Conservation (phyloP, 208 protist species). For the Acanthamoeba triangularis region DNA sequence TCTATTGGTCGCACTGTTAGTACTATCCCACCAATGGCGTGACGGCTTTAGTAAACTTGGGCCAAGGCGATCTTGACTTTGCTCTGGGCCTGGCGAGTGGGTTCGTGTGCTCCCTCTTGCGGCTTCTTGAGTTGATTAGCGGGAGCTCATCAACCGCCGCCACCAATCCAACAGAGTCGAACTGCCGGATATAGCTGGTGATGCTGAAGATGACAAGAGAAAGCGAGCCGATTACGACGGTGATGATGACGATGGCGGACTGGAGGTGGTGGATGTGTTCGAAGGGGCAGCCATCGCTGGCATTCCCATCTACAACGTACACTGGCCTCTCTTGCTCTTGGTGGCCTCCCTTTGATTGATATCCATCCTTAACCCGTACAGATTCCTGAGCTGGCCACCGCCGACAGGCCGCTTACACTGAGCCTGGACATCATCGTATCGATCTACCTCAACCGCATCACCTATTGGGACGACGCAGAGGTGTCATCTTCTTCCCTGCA, state of each 20-base stretch:
- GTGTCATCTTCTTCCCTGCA: background rate
- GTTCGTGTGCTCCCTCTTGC: background rate
- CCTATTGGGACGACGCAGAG: background rate
- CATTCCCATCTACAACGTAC: conserved; percentile 15
- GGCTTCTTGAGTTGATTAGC: background rate
- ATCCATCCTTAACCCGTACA: background rate
- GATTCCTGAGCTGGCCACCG: background rate
- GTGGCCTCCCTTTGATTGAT: no score
- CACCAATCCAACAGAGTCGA: background rate
- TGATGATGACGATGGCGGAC: background rate
- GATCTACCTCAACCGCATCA: conserved; percentile 7
- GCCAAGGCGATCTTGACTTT: background rate
- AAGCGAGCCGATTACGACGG: background rate
- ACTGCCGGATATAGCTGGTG: background rate
- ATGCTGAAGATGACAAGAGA: background rate
- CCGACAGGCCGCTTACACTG: background rate
- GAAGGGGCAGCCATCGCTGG: background rate
- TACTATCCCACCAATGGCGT: background rate
- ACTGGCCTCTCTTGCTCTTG: background rate
- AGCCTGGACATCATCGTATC: background rate
- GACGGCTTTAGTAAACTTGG: background rate
- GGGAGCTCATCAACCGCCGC: no score
- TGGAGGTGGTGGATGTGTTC: background rate
- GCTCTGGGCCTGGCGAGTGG: background rate
- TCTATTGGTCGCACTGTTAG: background rate